A percentile compares a stretch with the other conserved stretches of the same genome.
These are phyloP conservation scores for Taiwanofungus camphoratus DNA, from an alignment of 1,284 basidiomycete species.

Conservation along the genomic window DNA sequence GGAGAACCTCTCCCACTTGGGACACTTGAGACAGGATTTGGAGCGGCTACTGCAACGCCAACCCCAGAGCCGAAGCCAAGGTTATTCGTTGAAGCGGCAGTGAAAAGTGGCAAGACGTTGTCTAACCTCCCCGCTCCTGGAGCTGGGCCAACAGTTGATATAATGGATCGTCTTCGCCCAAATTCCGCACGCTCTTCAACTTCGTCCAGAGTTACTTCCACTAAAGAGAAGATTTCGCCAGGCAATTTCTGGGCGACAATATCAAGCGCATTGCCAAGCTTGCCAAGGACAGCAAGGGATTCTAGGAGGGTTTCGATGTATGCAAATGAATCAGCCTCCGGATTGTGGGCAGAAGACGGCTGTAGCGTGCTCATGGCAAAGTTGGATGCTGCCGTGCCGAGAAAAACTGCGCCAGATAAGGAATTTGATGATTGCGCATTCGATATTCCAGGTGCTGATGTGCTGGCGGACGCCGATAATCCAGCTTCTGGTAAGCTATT, in stretches of 20 bases:
- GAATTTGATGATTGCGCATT: slow-evolving; percentile 24
- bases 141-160: slow-evolving; percentile 19
- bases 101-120: slow-evolving; percentile 46
- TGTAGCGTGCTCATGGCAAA: slow-evolving; percentile 15
- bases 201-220: slow-evolving; percentile 87
- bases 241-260: slow-evolving; percentile 80
- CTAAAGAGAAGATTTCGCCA: slow-evolving; percentile 79
- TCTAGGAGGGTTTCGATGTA: slow-evolving; percentile 96
- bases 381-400: slow-evolving; percentile 8
- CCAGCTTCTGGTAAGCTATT: slow-evolving; percentile 24
- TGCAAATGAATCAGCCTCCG: slow-evolving; percentile 88
- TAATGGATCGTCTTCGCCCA: slow-evolving; percentile 49
- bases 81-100: slow-evolving; percentile 17
- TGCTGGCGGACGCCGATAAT: slow-evolving; percentile 19
- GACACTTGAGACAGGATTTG: slow-evolving; percentile 10
- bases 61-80: slow-evolving; percentile 17
- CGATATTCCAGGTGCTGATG: slow-evolving; percentile 18
- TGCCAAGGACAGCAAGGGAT: slow-evolving; percentile 86
- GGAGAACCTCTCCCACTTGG: slow-evolving; percentile 13
- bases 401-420: slow-evolving; percentile 16
- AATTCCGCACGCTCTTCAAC: slow-evolving; percentile 85
- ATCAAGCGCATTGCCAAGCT: slow-evolving; percentile 83
- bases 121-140: slow-evolving; percentile 13
- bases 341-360: slow-evolving; percentile 43
- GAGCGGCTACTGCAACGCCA: slow-evolving; percentile 19